Evolutionary conservation across 768 basidiomycete genomes (phyloP).

Genomic region (Naganishia vishniacii): DNA sequence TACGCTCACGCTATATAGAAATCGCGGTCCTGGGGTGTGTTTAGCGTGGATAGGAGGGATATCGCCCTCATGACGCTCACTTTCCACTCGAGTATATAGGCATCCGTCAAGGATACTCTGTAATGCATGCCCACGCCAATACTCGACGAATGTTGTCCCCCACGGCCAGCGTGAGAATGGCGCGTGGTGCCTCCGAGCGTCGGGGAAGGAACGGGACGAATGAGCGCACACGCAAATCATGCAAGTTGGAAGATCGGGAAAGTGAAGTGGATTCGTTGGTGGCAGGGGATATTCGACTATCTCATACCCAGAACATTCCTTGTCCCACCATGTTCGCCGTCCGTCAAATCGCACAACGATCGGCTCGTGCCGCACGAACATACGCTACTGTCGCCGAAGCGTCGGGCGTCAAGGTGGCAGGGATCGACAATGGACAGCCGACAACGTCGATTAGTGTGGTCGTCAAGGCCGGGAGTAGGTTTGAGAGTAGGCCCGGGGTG

Average conservation of each 20-base stretch:
- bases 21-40: too few relatives aligned
- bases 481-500: constrained; percentile 78
- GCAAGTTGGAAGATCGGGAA: background rate
- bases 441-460: constrained; percentile 81
- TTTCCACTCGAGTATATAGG: too few relatives aligned
- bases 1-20: too few relatives aligned
- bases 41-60: too few relatives aligned
- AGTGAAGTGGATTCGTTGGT: background rate
- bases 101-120: background rate
- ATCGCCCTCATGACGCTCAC: too few relatives aligned
- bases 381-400: constrained; percentile 60
- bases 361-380: constrained; percentile 35
- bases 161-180: constrained; percentile 6
- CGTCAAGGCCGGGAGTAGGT: constrained; percentile 86
- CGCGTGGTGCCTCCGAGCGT: background rate
- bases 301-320: background rate
- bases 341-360: constrained; percentile 20
- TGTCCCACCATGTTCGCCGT: constrained; percentile 4
- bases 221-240: constrained; percentile 18
- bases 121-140: background rate
- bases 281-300: background rate
- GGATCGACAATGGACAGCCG: constrained; percentile 73
- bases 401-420: constrained; percentile 81
- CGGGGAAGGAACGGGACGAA: background rate
- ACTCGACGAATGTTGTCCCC: background rate